These are phyloP conservation scores for Aspergillus cristatus DNA, from an alignment of 495 filamentous ascomycete genomes.

Conservation along the genomic window DNA sequence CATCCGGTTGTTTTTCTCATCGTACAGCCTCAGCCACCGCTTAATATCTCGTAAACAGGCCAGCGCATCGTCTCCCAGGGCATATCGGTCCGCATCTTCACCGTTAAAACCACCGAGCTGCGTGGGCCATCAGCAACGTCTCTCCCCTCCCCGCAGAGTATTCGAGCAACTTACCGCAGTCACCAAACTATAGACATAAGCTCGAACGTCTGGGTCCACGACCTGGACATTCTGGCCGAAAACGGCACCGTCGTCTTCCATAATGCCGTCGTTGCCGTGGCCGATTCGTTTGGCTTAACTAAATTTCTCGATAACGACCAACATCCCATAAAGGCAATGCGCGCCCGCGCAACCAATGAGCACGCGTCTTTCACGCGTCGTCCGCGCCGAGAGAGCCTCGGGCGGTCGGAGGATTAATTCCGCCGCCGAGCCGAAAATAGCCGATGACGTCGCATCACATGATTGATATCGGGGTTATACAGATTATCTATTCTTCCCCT, in stretches of 20 bases:
- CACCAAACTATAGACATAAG: slow-evolving; percentile 83
- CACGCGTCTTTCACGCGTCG: slow-evolving; percentile 30
- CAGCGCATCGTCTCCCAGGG: slow-evolving; percentile 86
- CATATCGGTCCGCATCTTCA: slow-evolving; percentile 73
- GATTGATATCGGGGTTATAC: slow-evolving; percentile 12
- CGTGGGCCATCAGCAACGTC: background rate
- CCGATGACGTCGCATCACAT: slow-evolving; percentile 34
- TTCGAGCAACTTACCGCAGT: slow-evolving; percentile 60
- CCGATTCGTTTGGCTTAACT: background rate
- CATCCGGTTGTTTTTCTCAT: slow-evolving; percentile 87
- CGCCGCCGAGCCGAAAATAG: slow-evolving; percentile 32
- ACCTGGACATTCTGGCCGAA: slow-evolving; percentile 36
- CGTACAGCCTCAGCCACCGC: slow-evolving; percentile 89
- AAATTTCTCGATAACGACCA: background rate
- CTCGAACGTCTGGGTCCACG: slow-evolving; percentile 81
- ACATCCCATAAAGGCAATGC: too few species aligned
- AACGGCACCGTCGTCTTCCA: slow-evolving; percentile 33
- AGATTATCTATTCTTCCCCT: background rate
- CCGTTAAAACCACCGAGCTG: slow-evolving; percentile 82
- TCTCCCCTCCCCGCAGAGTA: background rate
- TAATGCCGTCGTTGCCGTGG: slow-evolving; percentile 10
- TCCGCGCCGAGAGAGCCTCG: slow-evolving; percentile 16
- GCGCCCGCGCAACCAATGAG: slow-evolving; percentile 6
- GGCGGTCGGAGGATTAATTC: slow-evolving; percentile 19
- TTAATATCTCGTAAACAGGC: slow-evolving; percentile 88